phyloP scores from a whole-genome alignment of 2,329 filamentous ascomycete genomes.

The Alternaria brassicicola region DNA sequence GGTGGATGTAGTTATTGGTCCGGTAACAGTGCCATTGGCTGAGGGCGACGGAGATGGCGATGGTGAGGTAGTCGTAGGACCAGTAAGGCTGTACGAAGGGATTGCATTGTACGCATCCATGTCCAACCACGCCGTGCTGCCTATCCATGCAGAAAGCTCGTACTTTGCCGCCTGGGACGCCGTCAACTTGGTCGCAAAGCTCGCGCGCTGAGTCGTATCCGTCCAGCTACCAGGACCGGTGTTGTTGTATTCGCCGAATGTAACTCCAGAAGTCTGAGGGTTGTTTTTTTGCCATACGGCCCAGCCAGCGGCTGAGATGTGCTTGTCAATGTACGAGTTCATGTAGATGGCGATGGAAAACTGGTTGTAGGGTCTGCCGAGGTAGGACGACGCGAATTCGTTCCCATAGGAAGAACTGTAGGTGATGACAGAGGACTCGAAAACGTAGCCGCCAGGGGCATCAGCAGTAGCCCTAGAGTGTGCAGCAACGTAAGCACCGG shows the following conservation, averaged over 20 bases:
- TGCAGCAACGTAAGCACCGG: constrained; percentile 30
- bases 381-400: constrained; percentile 44
- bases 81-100: constrained; percentile 33
- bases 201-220: constrained; percentile 37
- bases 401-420: constrained; percentile 44
- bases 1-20: constrained; percentile 37
- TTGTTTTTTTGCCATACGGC: constrained; percentile 40
- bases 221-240: constrained; percentile 43
- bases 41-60: constrained; percentile 17
- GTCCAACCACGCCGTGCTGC: constrained; percentile 53
- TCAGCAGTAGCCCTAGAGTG: constrained; percentile 21
- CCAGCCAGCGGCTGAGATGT: constrained; percentile 45
- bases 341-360: constrained; percentile 45
- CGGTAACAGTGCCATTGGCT: constrained; percentile 14
- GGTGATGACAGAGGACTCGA: constrained; percentile 57
- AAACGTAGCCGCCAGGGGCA: constrained; percentile 56
- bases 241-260: constrained; percentile 46
- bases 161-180: constrained; percentile 46
- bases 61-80: constrained; percentile 6
- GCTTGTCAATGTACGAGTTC: constrained; percentile 46
- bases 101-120: constrained; percentile 49
- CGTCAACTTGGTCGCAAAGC: constrained; percentile 48
- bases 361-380: constrained; percentile 55
- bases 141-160: constrained; percentile 48
- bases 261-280: constrained; percentile 45